A percentile compares a stretch with the other conserved stretches of the same genome.
Evolutionary conservation across 192 early-diverging fungal species (phyloP).

Genomic region (Spizellomyces sp.): DNA sequence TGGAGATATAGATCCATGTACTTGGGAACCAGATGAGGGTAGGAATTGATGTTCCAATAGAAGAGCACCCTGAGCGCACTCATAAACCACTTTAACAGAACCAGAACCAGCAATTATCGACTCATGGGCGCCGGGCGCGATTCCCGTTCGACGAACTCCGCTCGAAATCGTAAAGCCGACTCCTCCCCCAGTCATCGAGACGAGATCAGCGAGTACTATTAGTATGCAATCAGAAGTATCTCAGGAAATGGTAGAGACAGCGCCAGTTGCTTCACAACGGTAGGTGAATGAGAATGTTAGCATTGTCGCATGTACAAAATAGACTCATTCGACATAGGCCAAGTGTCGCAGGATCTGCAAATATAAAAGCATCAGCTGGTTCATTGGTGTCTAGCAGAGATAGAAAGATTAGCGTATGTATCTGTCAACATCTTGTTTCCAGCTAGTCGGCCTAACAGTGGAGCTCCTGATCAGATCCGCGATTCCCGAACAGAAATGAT

Average conservation of each 20-base stretch:
- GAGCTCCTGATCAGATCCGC: background rate
- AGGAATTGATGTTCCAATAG: background rate
- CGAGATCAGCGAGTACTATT: background rate
- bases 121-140: constrained; percentile 50
- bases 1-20: constrained; percentile 40
- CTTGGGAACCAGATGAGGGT: constrained; percentile 58
- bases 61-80: constrained; percentile 1
- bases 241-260: too few species aligned
- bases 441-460: too few species aligned
- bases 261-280: too few species aligned
- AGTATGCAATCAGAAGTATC: background rate
- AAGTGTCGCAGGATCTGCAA: background rate
- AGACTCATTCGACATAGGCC: background rate
- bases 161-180: background rate
- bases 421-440: background rate
- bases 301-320: background rate
- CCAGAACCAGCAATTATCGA: constrained; percentile 42
- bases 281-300: too few species aligned
- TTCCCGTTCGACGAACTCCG: constrained; percentile 37
- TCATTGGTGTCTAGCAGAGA: constrained; percentile 5
- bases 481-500: background rate
- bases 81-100: constrained; percentile 31
- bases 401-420: constrained; percentile 1
- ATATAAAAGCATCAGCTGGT: constrained; percentile 1
- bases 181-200: constrained; percentile 3